Percentiles rank a stretch among this genome's conserved stretches.
phyloP scores from a whole-genome alignment of 2,329 filamentous ascomycete species.

The Penicillium sp. region DNA sequence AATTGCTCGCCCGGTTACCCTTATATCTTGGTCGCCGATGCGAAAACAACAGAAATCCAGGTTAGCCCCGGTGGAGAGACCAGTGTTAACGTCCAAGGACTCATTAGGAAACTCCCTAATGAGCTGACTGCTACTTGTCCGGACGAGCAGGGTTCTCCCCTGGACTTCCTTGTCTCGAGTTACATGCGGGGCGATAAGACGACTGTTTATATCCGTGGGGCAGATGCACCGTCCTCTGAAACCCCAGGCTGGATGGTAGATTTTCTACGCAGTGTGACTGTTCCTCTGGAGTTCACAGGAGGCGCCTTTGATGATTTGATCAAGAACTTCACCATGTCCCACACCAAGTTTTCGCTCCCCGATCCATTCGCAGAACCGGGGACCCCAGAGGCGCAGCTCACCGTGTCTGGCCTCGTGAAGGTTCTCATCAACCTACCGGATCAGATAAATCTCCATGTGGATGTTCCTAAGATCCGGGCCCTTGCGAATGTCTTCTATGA shows the following conservation, averaged over 20 bases:
- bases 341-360: conserved; percentile 82
- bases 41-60: conserved; percentile 61
- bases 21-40: conserved; percentile 73
- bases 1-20: conserved; percentile 69
- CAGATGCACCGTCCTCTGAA: conserved; percentile 58
- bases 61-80: conserved; percentile 66
- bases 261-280: conserved; percentile 72
- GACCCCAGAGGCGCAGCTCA: conserved; percentile 67
- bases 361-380: conserved; percentile 72
- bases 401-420: conserved; percentile 75
- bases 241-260: conserved; percentile 80
- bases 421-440: conserved; percentile 74
- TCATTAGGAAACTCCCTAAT: conserved; percentile 69
- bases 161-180: conserved; percentile 73
- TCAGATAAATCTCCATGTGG: conserved; percentile 80
- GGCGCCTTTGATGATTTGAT: conserved; percentile 76
- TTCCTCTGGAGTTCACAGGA: conserved; percentile 80
- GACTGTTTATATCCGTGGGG: conserved; percentile 77
- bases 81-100: conserved; percentile 63
- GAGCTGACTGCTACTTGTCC: conserved; percentile 71
- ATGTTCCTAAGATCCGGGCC: conserved; percentile 71
- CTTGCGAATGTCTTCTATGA: conserved; percentile 77
- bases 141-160: conserved; percentile 69
- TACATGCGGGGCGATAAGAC: conserved; percentile 78
- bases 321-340: conserved; percentile 76